Conservation (phyloP, 441 rosid genomes). For the Eruca vesicaria region DNA sequence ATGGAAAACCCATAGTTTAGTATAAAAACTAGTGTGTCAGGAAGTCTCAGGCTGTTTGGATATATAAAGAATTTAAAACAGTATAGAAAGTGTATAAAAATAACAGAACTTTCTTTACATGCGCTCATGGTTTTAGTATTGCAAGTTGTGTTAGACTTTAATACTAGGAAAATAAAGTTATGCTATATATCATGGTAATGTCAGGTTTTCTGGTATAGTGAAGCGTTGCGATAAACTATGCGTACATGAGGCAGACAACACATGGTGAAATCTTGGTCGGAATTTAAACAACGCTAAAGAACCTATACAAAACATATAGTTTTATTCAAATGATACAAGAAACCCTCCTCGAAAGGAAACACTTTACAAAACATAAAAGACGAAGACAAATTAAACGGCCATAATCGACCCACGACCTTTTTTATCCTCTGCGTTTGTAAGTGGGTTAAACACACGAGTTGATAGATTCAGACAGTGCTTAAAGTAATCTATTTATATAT, state of each 20-base stretch:
- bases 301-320: not conserved
- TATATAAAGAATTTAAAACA: not conserved
- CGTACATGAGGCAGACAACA: not conserved
- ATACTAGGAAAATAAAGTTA: not conserved
- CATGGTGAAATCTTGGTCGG: not conserved
- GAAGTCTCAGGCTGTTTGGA: not conserved
- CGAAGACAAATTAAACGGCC: not conserved
- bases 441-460: not conserved
- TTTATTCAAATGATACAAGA: not conserved
- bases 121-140: not conserved
- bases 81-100: not conserved
- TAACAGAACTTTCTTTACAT: not conserved
- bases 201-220: not conserved
- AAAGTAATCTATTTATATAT: not conserved
- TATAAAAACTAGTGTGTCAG: not conserved
- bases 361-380: not conserved
- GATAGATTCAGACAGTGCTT: not conserved
- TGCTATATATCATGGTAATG: not conserved
- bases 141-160: constrained; percentile 2
- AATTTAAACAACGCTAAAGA: not conserved
- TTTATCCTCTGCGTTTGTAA: not conserved
- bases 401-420: not conserved
- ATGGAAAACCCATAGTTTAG: not conserved
- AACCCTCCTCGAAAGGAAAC: not conserved
- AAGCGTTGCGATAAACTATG: not conserved